Base-by-base conservation (phyloP, 2,329 filamentous ascomycete species). In the Blastomyces gilchristii region DNA sequence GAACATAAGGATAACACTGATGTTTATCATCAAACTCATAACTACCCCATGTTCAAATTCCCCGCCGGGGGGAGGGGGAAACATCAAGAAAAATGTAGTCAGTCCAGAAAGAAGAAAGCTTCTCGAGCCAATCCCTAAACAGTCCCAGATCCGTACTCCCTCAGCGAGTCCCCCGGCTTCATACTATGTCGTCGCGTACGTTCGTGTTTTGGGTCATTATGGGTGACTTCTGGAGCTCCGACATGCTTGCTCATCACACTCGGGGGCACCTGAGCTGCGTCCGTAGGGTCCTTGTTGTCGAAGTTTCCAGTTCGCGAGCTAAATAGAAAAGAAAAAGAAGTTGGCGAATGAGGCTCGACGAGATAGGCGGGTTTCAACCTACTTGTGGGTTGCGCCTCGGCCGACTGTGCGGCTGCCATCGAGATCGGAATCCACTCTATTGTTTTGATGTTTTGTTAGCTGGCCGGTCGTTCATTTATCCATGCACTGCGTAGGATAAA, bases 261-360 rank as follows among this genome's bases (percentile, higher is more conserved):
- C 5, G 83, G 83, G 1, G 83, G 82, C 0, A 84, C 82, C 69
- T 85, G 82, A 0, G 83, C 75, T 1, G 83, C 82, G 65, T 85
- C 83, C 22, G 77, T 81, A 3, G 82, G 82, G 57, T 85, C 82
- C 65, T 74, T 75, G 59, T 69, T 62, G 49, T 45, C 14, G 8
- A 28, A 11, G 1, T 28, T 18, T 34, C 14, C 45, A n/a, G 16
- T 28, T 53, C n/a, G 49, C 31, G 49, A 61, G 14, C 45, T 54
- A 49, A 60, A 34, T 41, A 39, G 11, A 59, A 43, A 37, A 25
- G 18, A 60, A 47, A 41, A 25, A 16, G 22, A 22, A 28, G 49
- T 52, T 53, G 22, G 34, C 18, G 52, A 47, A 58, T 47, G 34
- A 56, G 47, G 53, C 31, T 25, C 11, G 34, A 58, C 56, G 14